Evolutionary conservation across 768 basidiomycete genomes (phyloP), one percentile per base, ranked within the genome.

Genomic region (Cantharellus anzutake): DNA sequence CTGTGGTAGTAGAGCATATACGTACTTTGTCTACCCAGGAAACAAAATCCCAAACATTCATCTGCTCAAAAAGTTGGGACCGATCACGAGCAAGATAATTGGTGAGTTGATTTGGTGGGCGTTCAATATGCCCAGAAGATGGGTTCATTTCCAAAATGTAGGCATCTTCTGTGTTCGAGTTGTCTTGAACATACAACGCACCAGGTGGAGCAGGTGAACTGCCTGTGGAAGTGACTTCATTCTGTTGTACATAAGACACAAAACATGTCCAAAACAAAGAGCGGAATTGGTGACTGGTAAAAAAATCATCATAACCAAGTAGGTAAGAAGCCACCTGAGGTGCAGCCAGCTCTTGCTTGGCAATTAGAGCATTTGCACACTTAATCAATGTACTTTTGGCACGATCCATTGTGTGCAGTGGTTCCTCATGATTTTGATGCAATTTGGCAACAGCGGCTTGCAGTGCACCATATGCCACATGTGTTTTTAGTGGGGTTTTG

Each of bases 401-500:
- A n/a, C 61, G 37, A 0, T 63, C 3, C 0, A 59, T 67, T 4
- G 64, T 3, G 2, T 61, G 57, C 48, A 68, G 67, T 2, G 65
- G 61, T 16, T 60, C 38, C 2, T 63, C 37, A 50, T 68, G 57
- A 59, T 56, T 63, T 16, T 64, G 63, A 1, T 65, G 68, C 1
- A 73, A 57, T 41, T 69, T 72, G 16, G 62, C 61, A 0, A 74
- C 62, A 3, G 74, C 70, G 0, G 67, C 34, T 48, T 73, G 69
- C 3, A 76, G 59, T 1, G 73, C 71, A 0, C 72, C 69, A 64
- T 67, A 74, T 0, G 73, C 62, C 37, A 74, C 70, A 64, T 77
- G 73, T 0, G 70, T 62, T 42, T 74, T 74, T 5, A 77, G 60
- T 48, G 72, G 68, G 0, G 70, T 59, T 59, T 78, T 78, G 0